Evolutionary conservation across 192 early-diverging fungal genomes (phyloP), one percentile per base, ranked within the genome.

Genomic region (Rhizophagus sp.): DNA sequence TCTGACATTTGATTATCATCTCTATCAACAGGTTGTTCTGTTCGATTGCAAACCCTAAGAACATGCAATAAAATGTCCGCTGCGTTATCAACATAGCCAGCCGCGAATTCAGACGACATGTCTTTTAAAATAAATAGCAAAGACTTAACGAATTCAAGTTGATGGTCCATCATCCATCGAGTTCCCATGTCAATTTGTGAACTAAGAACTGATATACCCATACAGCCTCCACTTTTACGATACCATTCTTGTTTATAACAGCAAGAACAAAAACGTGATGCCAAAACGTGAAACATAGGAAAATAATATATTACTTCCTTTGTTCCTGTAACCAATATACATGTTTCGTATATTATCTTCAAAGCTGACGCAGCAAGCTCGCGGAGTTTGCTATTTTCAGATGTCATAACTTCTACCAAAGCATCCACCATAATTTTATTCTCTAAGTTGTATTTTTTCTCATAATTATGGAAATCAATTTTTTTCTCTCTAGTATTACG

Each of bases 51-150:
- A 27, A 94, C 90, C 57, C 90, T 89, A 39, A 96, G 83, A 27
- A 97, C 93, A 75, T 92, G 91, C 10, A 87, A 85, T 0, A 97
- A 81, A 1, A 93, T 95, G 63, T 91, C 83, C 6, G 88, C 93
- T 1, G 94, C 94, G 49, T 92, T 91, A 17, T 91, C 92, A 0
- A 92, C 87, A 82, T 95, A 95, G 12, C 87, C 87, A 49, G 89
- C 89, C 9, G 93, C 89, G 83, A 95, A 90, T 76, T 96, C 94
- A 0, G 93, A 88, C 1, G 93, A 91, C 52, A 90, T 86, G 82
- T 98, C 97, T 85, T 99, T 99, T 13, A 99, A 90, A 24, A 99
- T 94, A 79, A 96, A 99, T 6, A 99, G 83, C 22, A 99, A 82
- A 1, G 96, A 93, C 78, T 95, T 94, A 80, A 95, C 93, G 81